Percentiles rank a stretch among this genome's conserved stretches.
Conservation (phyloP, 768 basidiomycete species). For the Rhodotorula diobovata region DNA sequence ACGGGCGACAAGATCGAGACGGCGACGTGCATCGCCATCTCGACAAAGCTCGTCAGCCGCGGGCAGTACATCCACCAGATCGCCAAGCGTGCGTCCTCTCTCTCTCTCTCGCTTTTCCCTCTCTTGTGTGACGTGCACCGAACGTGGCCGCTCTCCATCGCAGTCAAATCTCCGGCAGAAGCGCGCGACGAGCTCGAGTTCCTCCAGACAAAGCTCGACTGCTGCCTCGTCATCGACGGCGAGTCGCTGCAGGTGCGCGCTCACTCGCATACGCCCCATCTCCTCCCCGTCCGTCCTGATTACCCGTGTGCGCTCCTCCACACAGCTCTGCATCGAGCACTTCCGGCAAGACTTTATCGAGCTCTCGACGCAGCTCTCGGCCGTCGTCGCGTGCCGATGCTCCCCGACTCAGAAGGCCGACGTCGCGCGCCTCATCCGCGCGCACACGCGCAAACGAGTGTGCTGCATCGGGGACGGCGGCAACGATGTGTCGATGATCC, state of each 20-base stretch:
- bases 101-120: constrained; percentile 7
- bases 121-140: not conserved
- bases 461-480: constrained; percentile 99
- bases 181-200: constrained; percentile 86
- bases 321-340: constrained; percentile 77
- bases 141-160: not conserved
- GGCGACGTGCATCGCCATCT: constrained; percentile 94
- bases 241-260: constrained; percentile 61
- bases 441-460: constrained; percentile 85
- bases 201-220: constrained; percentile 87
- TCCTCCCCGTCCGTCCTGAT: no score
- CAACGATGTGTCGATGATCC: constrained; percentile 99
- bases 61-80: constrained; percentile 98
- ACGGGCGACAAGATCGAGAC: constrained; percentile 99
- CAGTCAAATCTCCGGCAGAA: constrained; percentile 80
- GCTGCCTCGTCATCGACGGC: constrained; percentile 96
- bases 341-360: constrained; percentile 94
- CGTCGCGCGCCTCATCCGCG: constrained; percentile 85
- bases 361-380: constrained; percentile 89
- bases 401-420: constrained; percentile 99
- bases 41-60: constrained; percentile 88
- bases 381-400: constrained; percentile 95
- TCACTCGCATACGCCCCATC: constrained; percentile 42
- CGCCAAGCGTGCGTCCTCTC: constrained; percentile 65
- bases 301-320: not conserved